Evolutionary conservation across 2,329 filamentous ascomycete species (phyloP), one percentile per base, ranked within the genome.

Genomic region (Ramichloridium luteum): DNA sequence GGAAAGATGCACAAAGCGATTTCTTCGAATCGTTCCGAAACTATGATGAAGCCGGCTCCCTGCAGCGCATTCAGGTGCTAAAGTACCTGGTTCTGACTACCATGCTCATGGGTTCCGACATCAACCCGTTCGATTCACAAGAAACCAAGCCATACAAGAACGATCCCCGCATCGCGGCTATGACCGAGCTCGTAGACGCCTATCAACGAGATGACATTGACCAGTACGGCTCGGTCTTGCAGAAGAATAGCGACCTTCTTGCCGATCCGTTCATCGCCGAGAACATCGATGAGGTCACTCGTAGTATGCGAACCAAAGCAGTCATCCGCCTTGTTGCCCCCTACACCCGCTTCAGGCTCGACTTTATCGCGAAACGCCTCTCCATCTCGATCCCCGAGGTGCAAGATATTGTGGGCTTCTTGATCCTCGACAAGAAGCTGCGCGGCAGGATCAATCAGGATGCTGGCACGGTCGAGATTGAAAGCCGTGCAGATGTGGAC

Each of bases 11-110:
- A 1, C 86, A 96, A 60, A 88, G 77, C 48, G 90, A 96, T 63
- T 98, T 98, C 59, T 94, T 94, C 58, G 90, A 98, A 57, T 93
- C 88, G 1, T 98, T 98, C 66, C 81, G 86, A 35, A 96, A 94
- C 62, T 98, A 96, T 61, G 90, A 98, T 55, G 90, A 98, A 64
- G 90, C 90, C 25, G 90, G 90, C 27, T 94, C 86, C 15, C 71
- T 94, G 49, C 88, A 96, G 58, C 76, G 90, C 28, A 96, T 96
- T 46, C 88, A 96, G 58, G 90, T 96, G 11, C 73, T 98, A 47
- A 96, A 94, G 61, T 98, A 98, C 52, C 72, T 98, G 16, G 79
- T 98, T 16, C 71, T 98, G 37, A 88, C 88, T 15, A 96, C 88
- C 25, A 96, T 98, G 90, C 68, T 98, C 36, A 94, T 93, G 82